A percentile compares a stretch with the other conserved stretches of the same genome.
phyloP scores from a whole-genome alignment of 2,329 filamentous ascomycete species.

The Chaetomium sp. region DNA sequence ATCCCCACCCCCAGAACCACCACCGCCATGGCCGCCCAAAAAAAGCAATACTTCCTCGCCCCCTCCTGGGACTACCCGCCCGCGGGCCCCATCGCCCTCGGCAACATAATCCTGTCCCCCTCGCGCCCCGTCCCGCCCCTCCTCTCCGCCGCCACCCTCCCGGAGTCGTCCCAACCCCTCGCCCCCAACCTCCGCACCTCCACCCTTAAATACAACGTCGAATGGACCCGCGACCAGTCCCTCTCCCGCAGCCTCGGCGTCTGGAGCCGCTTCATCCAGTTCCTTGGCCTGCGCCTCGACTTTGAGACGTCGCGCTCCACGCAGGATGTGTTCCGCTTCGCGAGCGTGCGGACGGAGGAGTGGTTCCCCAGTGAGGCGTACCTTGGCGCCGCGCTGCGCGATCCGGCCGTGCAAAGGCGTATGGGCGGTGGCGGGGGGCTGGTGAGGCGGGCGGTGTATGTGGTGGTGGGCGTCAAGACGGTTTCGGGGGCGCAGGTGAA shows the following conservation, averaged over 20 bases:
- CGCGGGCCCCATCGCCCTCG: background rate
- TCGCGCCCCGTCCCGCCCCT: background rate
- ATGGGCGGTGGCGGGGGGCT: background rate
- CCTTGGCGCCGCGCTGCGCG: background rate
- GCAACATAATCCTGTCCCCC: conserved; percentile 11
- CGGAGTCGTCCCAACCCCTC: too few relatives aligned
- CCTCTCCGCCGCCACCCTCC: background rate
- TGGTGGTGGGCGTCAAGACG: background rate
- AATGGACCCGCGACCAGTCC: background rate
- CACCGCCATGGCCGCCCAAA: background rate
- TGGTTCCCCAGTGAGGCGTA: background rate
- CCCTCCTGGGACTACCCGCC: conserved; percentile 12
- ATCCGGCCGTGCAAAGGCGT: background rate
- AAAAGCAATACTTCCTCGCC: conserved; percentile 3
- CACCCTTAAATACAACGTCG: background rate
- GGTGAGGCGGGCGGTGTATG: background rate
- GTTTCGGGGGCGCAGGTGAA: conserved; percentile 8
- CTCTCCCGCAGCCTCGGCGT: background rate
- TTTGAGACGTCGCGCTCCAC: background rate
- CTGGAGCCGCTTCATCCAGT: background rate
- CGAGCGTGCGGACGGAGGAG: background rate
- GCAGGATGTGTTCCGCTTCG: background rate
- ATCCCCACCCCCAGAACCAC: background rate
- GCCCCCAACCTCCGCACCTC: background rate
- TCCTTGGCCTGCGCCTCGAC: background rate